A percentile compares a stretch with the other conserved stretches of the same genome.
phyloP scores from a whole-genome alignment of 257 asterid genomes.

The Rubia yunnanensis region DNA sequence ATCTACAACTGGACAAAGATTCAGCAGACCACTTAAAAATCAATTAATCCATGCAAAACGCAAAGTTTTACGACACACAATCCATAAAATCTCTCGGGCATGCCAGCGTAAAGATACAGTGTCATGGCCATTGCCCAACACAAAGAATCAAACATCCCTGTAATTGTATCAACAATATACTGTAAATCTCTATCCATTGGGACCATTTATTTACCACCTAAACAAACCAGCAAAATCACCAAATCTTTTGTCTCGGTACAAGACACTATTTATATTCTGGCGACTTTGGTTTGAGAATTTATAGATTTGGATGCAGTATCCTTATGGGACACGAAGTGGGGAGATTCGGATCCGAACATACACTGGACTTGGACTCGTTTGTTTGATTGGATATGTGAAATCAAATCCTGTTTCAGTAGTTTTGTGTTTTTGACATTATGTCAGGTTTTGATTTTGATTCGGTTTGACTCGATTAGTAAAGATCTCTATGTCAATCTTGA shows the following conservation, averaged over 20 bases:
- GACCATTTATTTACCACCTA: neutral
- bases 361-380: slow-evolving; percentile 8
- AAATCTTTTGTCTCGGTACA: neutral
- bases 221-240: neutral
- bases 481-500: neutral
- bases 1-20: neutral
- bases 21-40: neutral
- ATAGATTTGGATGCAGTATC: neutral
- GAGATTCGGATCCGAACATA: slow-evolving; percentile 2
- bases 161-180: neutral
- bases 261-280: neutral
- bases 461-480: neutral
- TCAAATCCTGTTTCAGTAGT: neutral
- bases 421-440: neutral
- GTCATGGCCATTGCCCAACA: neutral
- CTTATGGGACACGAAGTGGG: neutral
- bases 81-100: slow-evolving; percentile 1
- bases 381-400: neutral
- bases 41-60: neutral
- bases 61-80: neutral
- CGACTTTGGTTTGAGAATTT: neutral
- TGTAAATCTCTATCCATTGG: neutral
- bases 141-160: slow-evolving; percentile 1
- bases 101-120: neutral
- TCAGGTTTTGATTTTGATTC: neutral